A percentile compares a stretch with the other conserved stretches of the same genome.
phyloP scores from a whole-genome alignment of 495 filamentous ascomycete species.

The Penicillium riverlandense region DNA sequence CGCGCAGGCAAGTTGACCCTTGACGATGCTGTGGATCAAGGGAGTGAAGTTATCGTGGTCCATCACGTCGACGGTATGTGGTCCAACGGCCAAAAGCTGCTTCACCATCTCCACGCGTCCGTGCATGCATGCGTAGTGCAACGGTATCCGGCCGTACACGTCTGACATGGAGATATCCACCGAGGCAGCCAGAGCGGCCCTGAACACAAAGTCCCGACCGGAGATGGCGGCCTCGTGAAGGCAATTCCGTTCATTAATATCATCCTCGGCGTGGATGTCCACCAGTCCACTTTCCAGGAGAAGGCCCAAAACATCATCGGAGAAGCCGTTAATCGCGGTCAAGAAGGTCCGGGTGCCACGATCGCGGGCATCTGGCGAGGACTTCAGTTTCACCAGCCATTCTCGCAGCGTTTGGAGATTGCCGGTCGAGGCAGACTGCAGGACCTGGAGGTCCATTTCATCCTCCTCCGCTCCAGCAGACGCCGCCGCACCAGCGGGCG shows the following conservation, averaged over 20 bases:
- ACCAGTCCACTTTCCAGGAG: constrained; percentile 76
- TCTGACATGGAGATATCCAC: constrained; percentile 76
- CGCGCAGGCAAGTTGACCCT: constrained; percentile 70
- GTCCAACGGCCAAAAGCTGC: constrained; percentile 52
- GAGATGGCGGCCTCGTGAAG: constrained; percentile 92
- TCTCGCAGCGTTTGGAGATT: constrained; percentile 57
- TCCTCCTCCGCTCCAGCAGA: constrained; percentile 67
- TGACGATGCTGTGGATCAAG: constrained; percentile 88
- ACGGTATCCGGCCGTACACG: constrained; percentile 87
- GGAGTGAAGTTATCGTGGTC: constrained; percentile 98
- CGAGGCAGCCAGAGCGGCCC: constrained; percentile 58
- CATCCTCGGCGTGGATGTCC: constrained; percentile 81
- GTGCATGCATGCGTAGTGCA: constrained; percentile 96
- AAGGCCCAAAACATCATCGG: constrained; percentile 64
- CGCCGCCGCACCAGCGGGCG: constrained; percentile 54
- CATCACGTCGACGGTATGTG: constrained; percentile 68
- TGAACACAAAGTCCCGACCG: constrained; percentile 68
- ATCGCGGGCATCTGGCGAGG: constrained; percentile 53
- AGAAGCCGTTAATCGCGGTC: constrained; percentile 77
- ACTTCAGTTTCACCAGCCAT: constrained; percentile 50
- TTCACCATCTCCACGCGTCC: constrained; percentile 80
- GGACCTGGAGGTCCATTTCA: constrained; percentile 80
- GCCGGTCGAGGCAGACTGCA: constrained; percentile 75
- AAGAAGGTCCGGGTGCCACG: constrained; percentile 84
- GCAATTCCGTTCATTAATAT: constrained; percentile 95